Conservation (phyloP, 2,329 filamentous ascomycete species). For the Orbilia quercus region DNA sequence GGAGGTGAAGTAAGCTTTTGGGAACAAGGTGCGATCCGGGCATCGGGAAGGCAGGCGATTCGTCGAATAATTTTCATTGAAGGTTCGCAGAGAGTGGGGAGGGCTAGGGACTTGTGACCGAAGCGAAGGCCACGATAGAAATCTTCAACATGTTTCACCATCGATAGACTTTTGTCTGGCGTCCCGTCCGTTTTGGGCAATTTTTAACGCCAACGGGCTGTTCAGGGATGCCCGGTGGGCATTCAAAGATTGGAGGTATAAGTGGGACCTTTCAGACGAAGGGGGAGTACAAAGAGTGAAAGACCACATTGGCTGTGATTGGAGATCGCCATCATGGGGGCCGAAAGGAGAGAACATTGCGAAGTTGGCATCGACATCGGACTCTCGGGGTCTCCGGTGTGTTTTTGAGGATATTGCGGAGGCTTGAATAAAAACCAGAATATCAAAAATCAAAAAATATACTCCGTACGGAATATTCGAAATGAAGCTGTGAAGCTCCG, state of each 20-base stretch:
- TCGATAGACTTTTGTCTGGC: constrained; percentile 8
- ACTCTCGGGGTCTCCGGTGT: not conserved
- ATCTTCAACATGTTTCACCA: constrained; percentile 1
- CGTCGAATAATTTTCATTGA: constrained; percentile 15
- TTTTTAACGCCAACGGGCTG: constrained; percentile 35
- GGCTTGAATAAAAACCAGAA: too few species aligned
- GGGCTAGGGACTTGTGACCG: constrained; percentile 12
- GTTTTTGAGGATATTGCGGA: constrained; percentile 2
- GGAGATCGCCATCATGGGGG: not conserved
- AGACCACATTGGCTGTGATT: not conserved
- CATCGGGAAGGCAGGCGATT: constrained; percentile 53
- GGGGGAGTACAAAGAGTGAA: too few species aligned
- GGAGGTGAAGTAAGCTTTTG: not conserved
- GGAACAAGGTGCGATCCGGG: constrained; percentile 13
- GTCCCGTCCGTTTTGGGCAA: constrained; percentile 42
- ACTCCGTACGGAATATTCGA: too few species aligned
- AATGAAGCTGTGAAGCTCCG: constrained; percentile 13
- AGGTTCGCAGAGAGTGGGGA: too few species aligned
- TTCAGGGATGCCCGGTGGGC: constrained; percentile 19
- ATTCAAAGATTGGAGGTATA: not conserved
- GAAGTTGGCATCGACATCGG: not conserved
- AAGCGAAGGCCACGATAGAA: constrained; percentile 24
- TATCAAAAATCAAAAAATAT: too few species aligned
- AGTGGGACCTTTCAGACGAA: too few species aligned
- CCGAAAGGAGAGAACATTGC: not conserved